These are phyloP conservation scores for Gossypium mustelinum DNA, from an alignment of 345 rosid genomes.

Conservation along the genomic window DNA sequence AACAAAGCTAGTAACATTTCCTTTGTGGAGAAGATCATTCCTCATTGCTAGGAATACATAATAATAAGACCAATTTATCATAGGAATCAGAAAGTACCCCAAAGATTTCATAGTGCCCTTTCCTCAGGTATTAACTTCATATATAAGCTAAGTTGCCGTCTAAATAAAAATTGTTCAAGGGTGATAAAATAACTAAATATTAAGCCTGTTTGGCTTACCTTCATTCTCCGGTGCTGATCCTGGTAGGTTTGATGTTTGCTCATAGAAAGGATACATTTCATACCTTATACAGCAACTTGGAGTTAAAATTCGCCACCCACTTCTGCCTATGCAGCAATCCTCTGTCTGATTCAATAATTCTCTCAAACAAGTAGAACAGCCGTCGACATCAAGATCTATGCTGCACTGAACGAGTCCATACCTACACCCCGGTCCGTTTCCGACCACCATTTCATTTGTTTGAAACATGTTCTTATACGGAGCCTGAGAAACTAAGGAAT, in stretches of 20 bases:
- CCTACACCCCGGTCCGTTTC: neutral
- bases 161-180: neutral
- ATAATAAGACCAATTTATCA: neutral
- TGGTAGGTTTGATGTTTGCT: neutral
- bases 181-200: neutral
- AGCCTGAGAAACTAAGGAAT: neutral
- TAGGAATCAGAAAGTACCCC: neutral
- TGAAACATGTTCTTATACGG: slow-evolving; percentile 12
- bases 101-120: neutral
- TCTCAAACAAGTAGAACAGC: slow-evolving; percentile 22
- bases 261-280: slow-evolving; percentile 20
- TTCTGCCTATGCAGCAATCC: slow-evolving; percentile 23
- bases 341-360: neutral
- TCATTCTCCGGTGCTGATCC: slow-evolving; percentile 1
- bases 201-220: slow-evolving; percentile 21
- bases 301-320: slow-evolving; percentile 28
- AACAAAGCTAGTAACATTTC: neutral
- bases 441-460: neutral
- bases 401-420: slow-evolving; percentile 38
- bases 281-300: slow-evolving; percentile 36
- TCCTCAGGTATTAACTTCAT: too few relatives aligned
- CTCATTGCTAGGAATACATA: neutral
- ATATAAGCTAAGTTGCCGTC: too few relatives aligned
- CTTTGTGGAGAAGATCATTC: neutral
- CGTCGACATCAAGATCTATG: slow-evolving; percentile 27